These are phyloP conservation scores for Sarocladium oryzae DNA, from an alignment of 2,329 filamentous ascomycete species.

Conservation along the genomic window DNA sequence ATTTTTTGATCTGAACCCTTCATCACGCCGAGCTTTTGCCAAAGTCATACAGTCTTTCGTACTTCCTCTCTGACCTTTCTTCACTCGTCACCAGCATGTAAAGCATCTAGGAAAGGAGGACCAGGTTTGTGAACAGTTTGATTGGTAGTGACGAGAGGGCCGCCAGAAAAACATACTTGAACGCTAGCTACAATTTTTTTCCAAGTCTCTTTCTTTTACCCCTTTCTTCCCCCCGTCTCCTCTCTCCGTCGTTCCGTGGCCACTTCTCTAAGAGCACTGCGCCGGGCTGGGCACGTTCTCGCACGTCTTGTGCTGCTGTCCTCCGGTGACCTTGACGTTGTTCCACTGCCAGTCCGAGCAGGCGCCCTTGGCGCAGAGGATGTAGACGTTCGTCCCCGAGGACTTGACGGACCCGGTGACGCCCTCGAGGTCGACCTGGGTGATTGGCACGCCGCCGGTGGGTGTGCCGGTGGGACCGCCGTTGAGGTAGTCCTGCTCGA, in stretches of 20 bases:
- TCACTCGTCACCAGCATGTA: slow-evolving; percentile 11
- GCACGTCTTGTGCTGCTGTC: slow-evolving; percentile 30
- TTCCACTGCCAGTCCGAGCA: slow-evolving; percentile 47
- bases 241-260: too few relatives aligned
- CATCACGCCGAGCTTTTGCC: neutral
- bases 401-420: slow-evolving; percentile 37
- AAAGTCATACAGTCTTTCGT: slow-evolving; percentile 10
- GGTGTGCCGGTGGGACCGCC: slow-evolving; percentile 38
- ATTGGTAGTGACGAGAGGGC: neutral
- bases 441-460: slow-evolving; percentile 47
- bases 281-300: slow-evolving; percentile 19
- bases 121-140: neutral
- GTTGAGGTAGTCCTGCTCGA: slow-evolving; percentile 42
- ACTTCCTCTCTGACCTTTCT: slow-evolving; percentile 11
- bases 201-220: too few relatives aligned
- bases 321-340: slow-evolving; percentile 43
- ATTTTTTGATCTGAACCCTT: too few relatives aligned
- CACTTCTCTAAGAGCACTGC: neutral
- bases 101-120: neutral
- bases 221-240: too few relatives aligned
- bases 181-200: too few relatives aligned
- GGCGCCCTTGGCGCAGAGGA: slow-evolving; percentile 41
- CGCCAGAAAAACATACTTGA: too few relatives aligned
- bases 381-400: slow-evolving; percentile 37
- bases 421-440: slow-evolving; percentile 35